Conservation (phyloP, 2,329 filamentous ascomycete genomes). For the Fragosphaeria purpurea region DNA sequence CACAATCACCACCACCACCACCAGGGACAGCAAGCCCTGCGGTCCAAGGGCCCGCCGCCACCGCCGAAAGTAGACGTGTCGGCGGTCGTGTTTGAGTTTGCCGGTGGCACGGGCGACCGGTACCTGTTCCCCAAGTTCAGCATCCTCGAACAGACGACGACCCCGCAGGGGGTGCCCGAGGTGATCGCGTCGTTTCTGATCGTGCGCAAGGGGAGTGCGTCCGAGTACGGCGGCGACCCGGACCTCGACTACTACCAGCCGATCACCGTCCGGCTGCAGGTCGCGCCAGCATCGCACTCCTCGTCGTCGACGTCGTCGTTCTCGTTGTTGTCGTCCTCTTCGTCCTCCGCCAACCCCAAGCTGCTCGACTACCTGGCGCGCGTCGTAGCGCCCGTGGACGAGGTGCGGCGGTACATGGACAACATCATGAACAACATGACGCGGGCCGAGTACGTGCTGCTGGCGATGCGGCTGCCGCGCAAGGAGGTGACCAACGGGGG, state of each 20-base stretch:
- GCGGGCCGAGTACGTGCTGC: constrained; percentile 54
- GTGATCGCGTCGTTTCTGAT: constrained; percentile 69
- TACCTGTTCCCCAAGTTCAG: constrained; percentile 72
- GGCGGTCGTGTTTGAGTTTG: constrained; percentile 61
- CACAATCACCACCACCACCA: not conserved
- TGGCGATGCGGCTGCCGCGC: constrained; percentile 56
- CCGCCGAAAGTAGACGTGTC: constrained; percentile 49
- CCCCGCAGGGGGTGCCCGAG: constrained; percentile 39
- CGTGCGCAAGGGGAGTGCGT: constrained; percentile 59
- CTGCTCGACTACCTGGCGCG: constrained; percentile 51
- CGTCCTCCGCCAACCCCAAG: constrained; percentile 30
- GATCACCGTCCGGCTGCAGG: constrained; percentile 48
- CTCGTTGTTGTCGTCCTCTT: no score
- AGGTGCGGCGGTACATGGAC: constrained; percentile 58
- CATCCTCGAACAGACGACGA: constrained; percentile 56
- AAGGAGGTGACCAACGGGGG: constrained; percentile 14
- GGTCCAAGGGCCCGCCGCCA: constrained; percentile 49
- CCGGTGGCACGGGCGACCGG: constrained; percentile 57
- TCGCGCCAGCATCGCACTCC: no score
- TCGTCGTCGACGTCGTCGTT: no score
- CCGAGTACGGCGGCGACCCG: constrained; percentile 54
- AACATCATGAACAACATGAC: constrained; percentile 61
- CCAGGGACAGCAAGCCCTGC: constrained; percentile 41
- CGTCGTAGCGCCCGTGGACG: constrained; percentile 52
- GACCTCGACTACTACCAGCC: constrained; percentile 67